Percentiles rank a stretch among this genome's conserved stretches.
Evolutionary conservation across 192 early-diverging fungal species (phyloP).

Genomic region (Linnemannia zychae): DNA sequence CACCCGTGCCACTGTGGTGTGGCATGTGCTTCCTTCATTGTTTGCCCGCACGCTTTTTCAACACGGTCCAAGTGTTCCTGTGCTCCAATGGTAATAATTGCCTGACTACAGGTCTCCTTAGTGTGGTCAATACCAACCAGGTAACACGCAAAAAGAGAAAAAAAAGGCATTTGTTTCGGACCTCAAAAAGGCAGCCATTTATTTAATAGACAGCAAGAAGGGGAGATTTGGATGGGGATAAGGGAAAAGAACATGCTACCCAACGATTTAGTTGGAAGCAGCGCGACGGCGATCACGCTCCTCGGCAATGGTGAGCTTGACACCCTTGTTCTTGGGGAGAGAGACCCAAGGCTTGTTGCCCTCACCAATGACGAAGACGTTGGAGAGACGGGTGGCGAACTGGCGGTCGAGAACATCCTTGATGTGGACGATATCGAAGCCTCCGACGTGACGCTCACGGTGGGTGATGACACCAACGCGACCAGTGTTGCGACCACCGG

Average conservation of each 20-base stretch:
- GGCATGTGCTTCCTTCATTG: neutral
- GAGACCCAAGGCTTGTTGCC: conserved; percentile 96
- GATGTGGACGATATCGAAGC: conserved; percentile 99
- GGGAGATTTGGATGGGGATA: neutral
- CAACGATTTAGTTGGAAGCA: conserved; percentile 38
- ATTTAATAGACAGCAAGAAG: conserved; percentile 19
- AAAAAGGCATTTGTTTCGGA: conserved; percentile 13
- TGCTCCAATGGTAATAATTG: too few relatives aligned
- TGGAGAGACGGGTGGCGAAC: conserved; percentile 97
- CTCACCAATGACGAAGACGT: conserved; percentile 81
- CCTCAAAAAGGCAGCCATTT: conserved; percentile 47
- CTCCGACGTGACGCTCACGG: conserved; percentile 96
- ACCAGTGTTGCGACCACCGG: conserved; percentile 99
- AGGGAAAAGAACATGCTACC: neutral
- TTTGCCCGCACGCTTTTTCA: neutral
- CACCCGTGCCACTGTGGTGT: neutral
- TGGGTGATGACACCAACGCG: conserved; percentile 97
- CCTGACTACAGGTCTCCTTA: too few relatives aligned
- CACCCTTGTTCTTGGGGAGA: conserved; percentile 98
- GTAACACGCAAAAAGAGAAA: neutral
- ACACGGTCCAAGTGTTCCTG: neutral
- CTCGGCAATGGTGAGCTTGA: conserved; percentile 99
- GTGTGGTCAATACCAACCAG: neutral
- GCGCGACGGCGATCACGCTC: conserved; percentile 94
- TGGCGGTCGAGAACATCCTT: conserved; percentile 96